Conservation (phyloP, 257 asterid genomes). For the Solanum clarkiae region DNA sequence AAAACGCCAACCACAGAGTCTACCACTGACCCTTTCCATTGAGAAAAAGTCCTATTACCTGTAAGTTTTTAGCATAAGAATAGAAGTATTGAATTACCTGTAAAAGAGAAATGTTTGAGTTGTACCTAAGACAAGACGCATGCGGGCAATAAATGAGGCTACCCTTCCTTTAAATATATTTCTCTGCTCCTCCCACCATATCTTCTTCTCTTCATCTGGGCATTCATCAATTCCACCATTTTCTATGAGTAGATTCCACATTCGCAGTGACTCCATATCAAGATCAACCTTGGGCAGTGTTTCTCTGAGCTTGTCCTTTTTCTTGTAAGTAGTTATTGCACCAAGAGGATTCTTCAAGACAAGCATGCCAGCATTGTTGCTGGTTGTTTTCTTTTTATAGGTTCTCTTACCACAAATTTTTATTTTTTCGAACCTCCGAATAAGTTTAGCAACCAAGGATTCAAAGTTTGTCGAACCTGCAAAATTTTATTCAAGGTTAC, state of each 20-base stretch:
- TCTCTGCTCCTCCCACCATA: slow-evolving; percentile 15
- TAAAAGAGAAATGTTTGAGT: background rate
- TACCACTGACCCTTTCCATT: slow-evolving; percentile 56
- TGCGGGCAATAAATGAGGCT: slow-evolving; percentile 9
- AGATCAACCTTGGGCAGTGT: slow-evolving; percentile 22
- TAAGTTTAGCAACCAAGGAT: slow-evolving; percentile 5
- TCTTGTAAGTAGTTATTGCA: slow-evolving; percentile 4
- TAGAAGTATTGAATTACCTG: background rate
- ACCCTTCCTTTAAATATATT: slow-evolving; percentile 5
- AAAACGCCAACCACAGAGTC: slow-evolving; percentile 49
- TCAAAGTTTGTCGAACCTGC: background rate
- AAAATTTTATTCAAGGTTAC: background rate
- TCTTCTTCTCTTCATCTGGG: slow-evolving; percentile 6
- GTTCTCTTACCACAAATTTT: background rate
- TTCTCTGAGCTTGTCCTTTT: background rate
- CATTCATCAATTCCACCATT: slow-evolving; percentile 5
- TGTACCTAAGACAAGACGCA: slow-evolving; percentile 38
- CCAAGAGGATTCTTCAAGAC: slow-evolving; percentile 3
- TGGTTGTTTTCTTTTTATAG: background rate
- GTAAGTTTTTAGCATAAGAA: background rate
- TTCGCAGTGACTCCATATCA: slow-evolving; percentile 14
- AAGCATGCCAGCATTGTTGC: slow-evolving; percentile 9
- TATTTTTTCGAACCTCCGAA: slow-evolving; percentile 4
- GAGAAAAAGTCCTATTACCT: slow-evolving; percentile 30
- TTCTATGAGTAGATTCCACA: slow-evolving; percentile 23